phyloP scores from a whole-genome alignment of 257 asterid genomes.

The Salvia rosmarinus region DNA sequence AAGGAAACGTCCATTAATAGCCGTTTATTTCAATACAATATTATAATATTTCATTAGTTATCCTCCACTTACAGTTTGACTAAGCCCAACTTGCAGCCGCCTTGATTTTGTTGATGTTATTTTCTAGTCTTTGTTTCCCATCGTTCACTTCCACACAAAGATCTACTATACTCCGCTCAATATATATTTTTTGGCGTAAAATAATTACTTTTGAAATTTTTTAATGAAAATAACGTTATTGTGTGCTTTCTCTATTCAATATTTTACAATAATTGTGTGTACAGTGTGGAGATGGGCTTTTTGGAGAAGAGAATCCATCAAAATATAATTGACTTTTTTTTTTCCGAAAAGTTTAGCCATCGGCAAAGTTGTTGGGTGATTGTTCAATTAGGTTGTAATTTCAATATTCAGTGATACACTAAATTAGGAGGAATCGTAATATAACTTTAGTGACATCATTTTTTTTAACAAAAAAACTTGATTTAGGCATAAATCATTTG shows the following conservation, averaged over 20 bases:
- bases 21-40: neutral
- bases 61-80: slow-evolving; percentile 12
- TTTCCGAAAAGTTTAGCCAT: too few relatives aligned
- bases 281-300: neutral
- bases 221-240: neutral
- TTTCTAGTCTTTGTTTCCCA: neutral
- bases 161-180: neutral
- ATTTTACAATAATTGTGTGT: neutral
- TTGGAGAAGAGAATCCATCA: neutral
- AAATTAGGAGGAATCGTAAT: too few relatives aligned
- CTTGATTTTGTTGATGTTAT: slow-evolving; percentile 18
- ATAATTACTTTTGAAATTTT: neutral
- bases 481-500: too few relatives aligned
- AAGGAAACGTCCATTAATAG: slow-evolving; percentile 11
- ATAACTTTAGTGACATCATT: too few relatives aligned
- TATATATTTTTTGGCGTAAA: neutral
- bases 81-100: slow-evolving; percentile 23
- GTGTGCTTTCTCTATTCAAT: neutral
- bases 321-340: too few relatives aligned
- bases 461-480: too few relatives aligned
- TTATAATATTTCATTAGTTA: slow-evolving; percentile 7
- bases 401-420: too few relatives aligned
- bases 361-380: too few relatives aligned
- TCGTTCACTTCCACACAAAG: neutral
- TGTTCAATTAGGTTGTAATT: too few relatives aligned